phyloP scores from a whole-genome alignment of 129 eudicot genomes.

The Flaveria linearis region DNA sequence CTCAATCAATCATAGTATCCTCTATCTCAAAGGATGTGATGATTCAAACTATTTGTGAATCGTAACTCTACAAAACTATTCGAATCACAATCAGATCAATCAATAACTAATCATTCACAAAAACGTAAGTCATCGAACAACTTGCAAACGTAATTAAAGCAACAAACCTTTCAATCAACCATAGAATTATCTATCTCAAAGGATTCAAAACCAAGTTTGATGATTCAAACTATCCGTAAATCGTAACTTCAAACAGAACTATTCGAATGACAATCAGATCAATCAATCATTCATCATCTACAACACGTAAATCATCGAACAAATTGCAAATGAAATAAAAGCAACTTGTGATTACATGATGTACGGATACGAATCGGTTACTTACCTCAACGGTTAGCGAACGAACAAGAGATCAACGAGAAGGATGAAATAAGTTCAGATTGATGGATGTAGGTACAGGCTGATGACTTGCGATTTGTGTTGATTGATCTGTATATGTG shows the following conservation, averaged over 20 bases:
- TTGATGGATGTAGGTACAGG: not conserved
- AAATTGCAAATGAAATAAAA: not conserved
- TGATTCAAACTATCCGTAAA: not conserved
- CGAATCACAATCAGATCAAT: constrained; percentile 13
- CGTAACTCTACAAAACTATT: not conserved
- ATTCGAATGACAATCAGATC: not conserved
- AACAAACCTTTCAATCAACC: not conserved
- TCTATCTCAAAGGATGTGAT: not conserved
- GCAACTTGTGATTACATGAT: not conserved
- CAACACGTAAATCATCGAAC: not conserved
- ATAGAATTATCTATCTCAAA: not conserved
- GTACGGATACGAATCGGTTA: not conserved
- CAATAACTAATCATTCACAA: not conserved
- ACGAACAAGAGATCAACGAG: constrained; percentile 9
- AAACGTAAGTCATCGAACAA: not conserved
- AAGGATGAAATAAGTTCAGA: not conserved
- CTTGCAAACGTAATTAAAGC: not conserved
- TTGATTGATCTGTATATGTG: not conserved
- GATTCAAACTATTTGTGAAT: not conserved
- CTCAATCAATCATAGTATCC: not conserved
- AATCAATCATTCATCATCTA: not conserved
- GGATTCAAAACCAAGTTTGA: not conserved
- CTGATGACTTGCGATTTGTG: too few relatives aligned
- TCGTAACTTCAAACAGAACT: not conserved
- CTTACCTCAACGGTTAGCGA: constrained; percentile 19